Conservation (phyloP, 1,284 basidiomycete species). For the Ceratobasidium sp. region DNA sequence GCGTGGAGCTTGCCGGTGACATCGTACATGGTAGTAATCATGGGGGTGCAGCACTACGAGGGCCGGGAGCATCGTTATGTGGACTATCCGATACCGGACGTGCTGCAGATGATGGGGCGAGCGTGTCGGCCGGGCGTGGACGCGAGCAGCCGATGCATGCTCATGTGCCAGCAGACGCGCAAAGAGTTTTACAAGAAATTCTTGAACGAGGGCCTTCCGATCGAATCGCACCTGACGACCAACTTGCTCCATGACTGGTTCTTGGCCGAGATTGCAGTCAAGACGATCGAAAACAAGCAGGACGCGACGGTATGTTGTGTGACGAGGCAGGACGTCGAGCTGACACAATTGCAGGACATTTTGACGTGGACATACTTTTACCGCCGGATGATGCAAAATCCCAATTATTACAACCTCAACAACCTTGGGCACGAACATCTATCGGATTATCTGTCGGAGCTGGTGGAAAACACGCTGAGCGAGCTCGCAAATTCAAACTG, state of each 20-base stretch:
- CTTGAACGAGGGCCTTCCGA: constrained; percentile 94
- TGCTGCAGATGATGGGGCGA: constrained; percentile 98
- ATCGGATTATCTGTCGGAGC: constrained; percentile 92
- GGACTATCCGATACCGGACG: constrained; percentile 97
- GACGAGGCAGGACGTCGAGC: neutral
- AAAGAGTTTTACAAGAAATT: constrained; percentile 99
- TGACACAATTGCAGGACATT: constrained; percentile 68
- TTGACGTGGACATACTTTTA: constrained; percentile 97
- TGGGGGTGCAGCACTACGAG: constrained; percentile 97
- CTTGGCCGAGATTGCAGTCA: constrained; percentile 97
- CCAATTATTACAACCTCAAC: constrained; percentile 94
- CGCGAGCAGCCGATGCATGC: constrained; percentile 85
- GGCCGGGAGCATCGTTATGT: constrained; percentile 96
- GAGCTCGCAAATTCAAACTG: constrained; percentile 95
- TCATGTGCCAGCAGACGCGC: constrained; percentile 96
- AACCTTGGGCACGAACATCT: constrained; percentile 92
- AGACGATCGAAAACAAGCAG: constrained; percentile 99
- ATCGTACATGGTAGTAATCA: constrained; percentile 97
- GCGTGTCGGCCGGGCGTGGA: constrained; percentile 90
- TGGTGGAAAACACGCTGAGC: constrained; percentile 91
- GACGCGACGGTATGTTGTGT: constrained; percentile 80
- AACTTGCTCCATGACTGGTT: constrained; percentile 94
- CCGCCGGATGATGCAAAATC: constrained; percentile 93
- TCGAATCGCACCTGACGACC: constrained; percentile 91
- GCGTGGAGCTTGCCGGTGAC: constrained; percentile 94